These are phyloP conservation scores for Orbilia blumenaviensis DNA, from an alignment of 2,329 filamentous ascomycete genomes.

Conservation along the genomic window DNA sequence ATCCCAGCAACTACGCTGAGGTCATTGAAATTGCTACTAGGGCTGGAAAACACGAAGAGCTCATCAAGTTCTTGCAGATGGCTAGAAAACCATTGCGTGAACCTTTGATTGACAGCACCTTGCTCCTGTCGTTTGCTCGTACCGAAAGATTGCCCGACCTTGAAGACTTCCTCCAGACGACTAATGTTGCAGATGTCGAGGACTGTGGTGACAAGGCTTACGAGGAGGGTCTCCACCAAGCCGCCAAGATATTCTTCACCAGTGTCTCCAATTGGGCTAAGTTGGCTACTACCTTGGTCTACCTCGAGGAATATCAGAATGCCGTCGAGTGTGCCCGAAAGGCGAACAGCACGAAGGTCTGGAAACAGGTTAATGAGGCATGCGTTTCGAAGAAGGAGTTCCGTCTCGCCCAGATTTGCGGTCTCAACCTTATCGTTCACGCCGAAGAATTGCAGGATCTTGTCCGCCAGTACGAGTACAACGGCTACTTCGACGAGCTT, in stretches of 20 bases:
- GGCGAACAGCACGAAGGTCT: conserved; percentile 98
- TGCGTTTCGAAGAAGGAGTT: conserved; percentile 99
- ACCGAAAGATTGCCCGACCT: conserved; percentile 91
- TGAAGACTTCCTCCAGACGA: conserved; percentile 91
- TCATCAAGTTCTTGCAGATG: conserved; percentile 97
- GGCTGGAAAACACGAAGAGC: conserved; percentile 95
- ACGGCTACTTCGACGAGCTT: conserved; percentile 98
- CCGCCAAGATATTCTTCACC: conserved; percentile 97
- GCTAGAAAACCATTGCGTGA: conserved; percentile 95
- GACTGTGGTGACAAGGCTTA: conserved; percentile 98
- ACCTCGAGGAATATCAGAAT: conserved; percentile 94
- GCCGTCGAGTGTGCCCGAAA: conserved; percentile 98
- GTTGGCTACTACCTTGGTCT: conserved; percentile 95
- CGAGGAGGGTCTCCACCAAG: conserved; percentile 90
- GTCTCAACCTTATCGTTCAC: conserved; percentile 96
- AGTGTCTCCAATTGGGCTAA: conserved; percentile 99
- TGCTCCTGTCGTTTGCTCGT: conserved; percentile 92
- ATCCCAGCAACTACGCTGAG: conserved; percentile 91
- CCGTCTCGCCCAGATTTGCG: conserved; percentile 96
- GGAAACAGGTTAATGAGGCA: conserved; percentile 97
- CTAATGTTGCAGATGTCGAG: conserved; percentile 95
- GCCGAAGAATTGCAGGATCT: conserved; percentile 92
- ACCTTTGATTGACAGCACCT: conserved; percentile 87
- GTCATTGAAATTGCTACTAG: conserved; percentile 96
- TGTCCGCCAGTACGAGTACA: conserved; percentile 94